Base-by-base conservation (phyloP, 345 rosid species). In the Cardamine occulta region DNA sequence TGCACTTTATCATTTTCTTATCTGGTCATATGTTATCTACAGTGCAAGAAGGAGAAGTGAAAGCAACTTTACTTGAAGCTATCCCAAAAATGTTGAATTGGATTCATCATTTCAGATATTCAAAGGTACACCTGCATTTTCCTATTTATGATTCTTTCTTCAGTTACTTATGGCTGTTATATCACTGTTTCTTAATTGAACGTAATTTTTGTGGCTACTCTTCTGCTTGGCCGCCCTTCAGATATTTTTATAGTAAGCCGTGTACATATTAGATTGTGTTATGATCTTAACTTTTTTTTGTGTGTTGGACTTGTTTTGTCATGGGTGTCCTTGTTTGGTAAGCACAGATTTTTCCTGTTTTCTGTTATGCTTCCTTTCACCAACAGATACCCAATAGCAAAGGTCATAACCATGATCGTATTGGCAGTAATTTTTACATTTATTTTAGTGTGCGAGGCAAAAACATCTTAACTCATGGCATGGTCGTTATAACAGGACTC, bases 81-180 rank as follows among this genome's bases (percentile, higher is more conserved):
- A 86, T 90, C 71, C 97, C 97, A 6, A 95, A 84, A 78, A 65
- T 95, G 72, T 74, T 88, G 56, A 84, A 85, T 66, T 95, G 99
- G 99, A 87, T 89, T 74, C 51, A 13, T 44, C 74, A 63, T 54
- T 92, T 88, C 86, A 87, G 74, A 80, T 70, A 83, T 80, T 80
- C 92, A 44, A 78, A 90, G 99, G 99, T 95, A 57, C 52, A 47
- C 67, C 57, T 52, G 58, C 59, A 62, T 61, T 66, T 68, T 72
- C 47, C 63, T 76, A 32, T 70, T 12, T 40, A 49, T 65, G 62
- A 48, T 65, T 77, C 73, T 66, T 29, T 57, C 35, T 57, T 66
- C 51, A 53, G 52, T 59, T 70, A 34, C 42, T 70, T 13, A 62
- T 28, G 19, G 73, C 66, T 66, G 29, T 56, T 71, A 55, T 57